Base-by-base conservation (phyloP, 1,284 basidiomycete species). In the Ustilago nuda region DNA sequence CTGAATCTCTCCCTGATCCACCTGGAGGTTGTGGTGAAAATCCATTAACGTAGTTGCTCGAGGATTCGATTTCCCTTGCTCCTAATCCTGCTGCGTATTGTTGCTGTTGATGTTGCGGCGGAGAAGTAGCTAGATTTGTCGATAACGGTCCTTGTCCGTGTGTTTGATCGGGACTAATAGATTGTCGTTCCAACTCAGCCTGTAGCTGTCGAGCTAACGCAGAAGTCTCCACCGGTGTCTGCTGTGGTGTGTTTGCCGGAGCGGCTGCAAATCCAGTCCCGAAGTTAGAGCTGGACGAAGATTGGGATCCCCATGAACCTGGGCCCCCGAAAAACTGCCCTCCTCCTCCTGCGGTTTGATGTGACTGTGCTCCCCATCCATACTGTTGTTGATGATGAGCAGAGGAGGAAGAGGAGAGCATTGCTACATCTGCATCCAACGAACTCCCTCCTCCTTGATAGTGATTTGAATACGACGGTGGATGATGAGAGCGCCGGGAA, bases 161-260 rank as follows among this genome's bases (percentile, higher is more conserved):
- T 13, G 7, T 66, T 30, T 3, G 23, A 27, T 27, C 2, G 0
- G 23, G 23, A 27, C 23, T 27, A 27, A 27, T 27, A 4, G 2
- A 1, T 9, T 78, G 67, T 0, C 65, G 19, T 35, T 74, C 72
- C 15, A 74, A 45, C 41, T 78, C 76, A n/a, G 71, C 68, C 37
- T 78, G 76, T 2, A 78, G 23, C 48, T 78, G 76, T n/a, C 72
- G 52, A 2, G 76, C 76, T 4, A 78, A 41, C 2, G 67, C 72
- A 12, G 67, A 71, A 4, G 72, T 61, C 37, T 80, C 78, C 13
- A 80, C 78, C 9, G 78, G 78, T 30, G 78, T 80, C 39, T 75
- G 72, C 50, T 75, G 76, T 0, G 78, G 78, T 3, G 78, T 80
- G 35, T 80, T 80, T 17, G 78, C 75, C 0, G 78, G 78, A 5